Evolutionary conservation across 75 land plant species (phyloP).

Genomic region (Pseudotsuga menziesii): DNA sequence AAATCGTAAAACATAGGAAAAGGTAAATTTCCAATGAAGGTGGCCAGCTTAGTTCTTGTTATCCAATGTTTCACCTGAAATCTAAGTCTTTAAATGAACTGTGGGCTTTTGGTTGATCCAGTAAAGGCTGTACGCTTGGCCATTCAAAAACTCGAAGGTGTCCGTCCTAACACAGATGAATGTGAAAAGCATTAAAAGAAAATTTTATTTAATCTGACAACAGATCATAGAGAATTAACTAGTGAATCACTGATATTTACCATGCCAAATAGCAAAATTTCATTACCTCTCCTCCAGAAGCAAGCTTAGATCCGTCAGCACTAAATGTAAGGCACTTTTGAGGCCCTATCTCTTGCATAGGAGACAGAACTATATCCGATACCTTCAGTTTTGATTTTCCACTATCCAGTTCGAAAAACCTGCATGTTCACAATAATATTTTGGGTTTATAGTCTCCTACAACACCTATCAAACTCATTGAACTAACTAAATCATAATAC

Average conservation of each 20-base stretch:
- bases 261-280: neutral
- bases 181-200: neutral
- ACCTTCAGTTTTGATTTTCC: slow-evolving; percentile 31
- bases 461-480: neutral
- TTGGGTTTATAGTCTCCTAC: neutral
- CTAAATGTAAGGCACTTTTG: slow-evolving; percentile 78
- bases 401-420: slow-evolving; percentile 54
- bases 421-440: slow-evolving; percentile 15
- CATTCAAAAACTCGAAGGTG: slow-evolving; percentile 86
- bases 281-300: slow-evolving; percentile 76
- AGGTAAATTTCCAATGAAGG: too few species aligned
- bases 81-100: slow-evolving; percentile 77
- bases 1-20: neutral
- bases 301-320: slow-evolving; percentile 77
- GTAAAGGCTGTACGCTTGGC: slow-evolving; percentile 67
- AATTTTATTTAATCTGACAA: neutral
- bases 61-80: slow-evolving; percentile 73
- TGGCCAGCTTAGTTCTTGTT: too few species aligned
- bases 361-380: slow-evolving; percentile 31
- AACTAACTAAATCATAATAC: neutral
- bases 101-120: slow-evolving; percentile 87
- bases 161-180: slow-evolving; percentile 63
- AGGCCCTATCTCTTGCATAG: slow-evolving; percentile 58
- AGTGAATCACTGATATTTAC: neutral
- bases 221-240: neutral